Conservation (phyloP, 306 rosid species). For the Lotus japonicus region DNA sequence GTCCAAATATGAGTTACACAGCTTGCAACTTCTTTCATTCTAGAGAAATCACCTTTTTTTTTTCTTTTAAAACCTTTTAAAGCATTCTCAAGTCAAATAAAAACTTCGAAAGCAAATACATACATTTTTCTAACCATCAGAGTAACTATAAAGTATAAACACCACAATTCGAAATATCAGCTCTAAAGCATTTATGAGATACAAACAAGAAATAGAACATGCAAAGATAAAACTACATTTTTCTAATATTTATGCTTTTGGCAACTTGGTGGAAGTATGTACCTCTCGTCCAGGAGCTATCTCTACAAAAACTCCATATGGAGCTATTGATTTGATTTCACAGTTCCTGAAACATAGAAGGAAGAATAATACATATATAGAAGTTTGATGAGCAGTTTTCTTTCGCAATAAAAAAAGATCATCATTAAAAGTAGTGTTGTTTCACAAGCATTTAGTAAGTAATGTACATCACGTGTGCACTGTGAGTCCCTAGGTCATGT, state of each 20-base stretch:
- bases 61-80: background rate
- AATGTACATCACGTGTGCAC: background rate
- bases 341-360: constrained; percentile 55
- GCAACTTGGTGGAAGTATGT: constrained; percentile 25
- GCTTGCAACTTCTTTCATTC: constrained; percentile 2
- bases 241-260: constrained; percentile 10
- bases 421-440: too few relatives aligned
- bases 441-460: background rate
- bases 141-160: background rate
- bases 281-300: constrained; percentile 98
- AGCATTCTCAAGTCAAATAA: background rate
- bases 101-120: background rate
- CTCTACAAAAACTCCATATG: constrained; percentile 90
- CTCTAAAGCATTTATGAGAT: background rate
- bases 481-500: background rate
- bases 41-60: background rate
- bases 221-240: background rate
- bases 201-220: background rate
- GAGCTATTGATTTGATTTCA: constrained; percentile 72
- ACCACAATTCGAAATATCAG: background rate
- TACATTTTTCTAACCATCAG: constrained; percentile 3
- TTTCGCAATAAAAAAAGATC: too few relatives aligned
- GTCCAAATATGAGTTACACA: constrained; percentile 3
- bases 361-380: background rate
- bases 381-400: background rate